Conservation (phyloP, 768 basidiomycete genomes). For the Auriculariales sp. region DNA sequence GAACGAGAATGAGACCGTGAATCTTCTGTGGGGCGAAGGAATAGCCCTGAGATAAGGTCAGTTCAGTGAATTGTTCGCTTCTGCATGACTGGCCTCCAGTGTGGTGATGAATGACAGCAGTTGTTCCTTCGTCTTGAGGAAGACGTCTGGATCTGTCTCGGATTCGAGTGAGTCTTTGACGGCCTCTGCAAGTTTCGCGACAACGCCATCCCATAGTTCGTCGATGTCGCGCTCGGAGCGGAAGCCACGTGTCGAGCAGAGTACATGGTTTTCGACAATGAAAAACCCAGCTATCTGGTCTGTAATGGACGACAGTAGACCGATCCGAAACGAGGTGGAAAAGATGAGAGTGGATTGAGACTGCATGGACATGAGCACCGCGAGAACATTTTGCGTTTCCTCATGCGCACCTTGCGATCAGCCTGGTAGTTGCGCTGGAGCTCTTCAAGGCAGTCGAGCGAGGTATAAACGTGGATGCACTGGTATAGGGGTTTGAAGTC, state of each 20-base stretch:
- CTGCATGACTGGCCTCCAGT: conserved; percentile 48
- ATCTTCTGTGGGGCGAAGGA: conserved; percentile 74
- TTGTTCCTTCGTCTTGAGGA: conserved; percentile 70
- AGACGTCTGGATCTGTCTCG: conserved; percentile 70
- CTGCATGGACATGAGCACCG: too few species aligned
- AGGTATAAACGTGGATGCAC: conserved; percentile 92
- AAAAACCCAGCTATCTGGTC: conserved; percentile 97
- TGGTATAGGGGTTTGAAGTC: conserved; percentile 94
- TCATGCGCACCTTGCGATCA: conserved; percentile 80
- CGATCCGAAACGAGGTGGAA: conserved; percentile 51
- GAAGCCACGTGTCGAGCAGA: conserved; percentile 78
- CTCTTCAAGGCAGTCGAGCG: conserved; percentile 81
- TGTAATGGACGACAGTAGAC: conserved; percentile 58
- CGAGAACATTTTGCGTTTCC: too few species aligned
- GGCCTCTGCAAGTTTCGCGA: conserved; percentile 53
- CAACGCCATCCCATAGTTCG: conserved; percentile 85
- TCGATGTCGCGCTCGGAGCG: conserved; percentile 86
- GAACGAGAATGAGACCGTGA: conserved; percentile 66
- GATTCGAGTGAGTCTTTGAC: conserved; percentile 58
- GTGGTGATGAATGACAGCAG: conserved; percentile 82
- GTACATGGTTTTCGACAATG: conserved; percentile 86
- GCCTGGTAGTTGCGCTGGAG: conserved; percentile 87
- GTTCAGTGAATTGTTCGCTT: neutral
- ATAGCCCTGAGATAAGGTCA: conserved; percentile 43
- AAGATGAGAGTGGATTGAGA: conserved; percentile 95